Evolutionary conservation across 352 stramenopile species (phyloP).

Genomic region (Globisporangium abappressorium): DNA sequence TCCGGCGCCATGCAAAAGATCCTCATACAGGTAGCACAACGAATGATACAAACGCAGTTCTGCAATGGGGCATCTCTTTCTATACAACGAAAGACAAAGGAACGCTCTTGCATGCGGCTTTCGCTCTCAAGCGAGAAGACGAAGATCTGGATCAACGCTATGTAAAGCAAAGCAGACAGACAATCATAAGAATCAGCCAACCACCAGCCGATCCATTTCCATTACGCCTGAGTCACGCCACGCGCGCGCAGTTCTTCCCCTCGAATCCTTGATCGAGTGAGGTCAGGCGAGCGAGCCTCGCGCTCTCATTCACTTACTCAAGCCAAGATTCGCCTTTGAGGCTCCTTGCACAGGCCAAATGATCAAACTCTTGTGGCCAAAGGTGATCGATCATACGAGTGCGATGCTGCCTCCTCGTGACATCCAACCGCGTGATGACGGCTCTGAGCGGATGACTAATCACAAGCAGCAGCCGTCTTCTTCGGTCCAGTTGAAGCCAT

Average conservation of each 20-base stretch:
- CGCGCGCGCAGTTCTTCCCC: not conserved
- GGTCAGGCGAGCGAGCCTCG: not conserved
- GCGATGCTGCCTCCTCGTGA: not conserved
- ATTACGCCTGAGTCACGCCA: not conserved
- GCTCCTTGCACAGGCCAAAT: no score
- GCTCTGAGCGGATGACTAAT: not conserved
- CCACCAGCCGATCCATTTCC: not conserved
- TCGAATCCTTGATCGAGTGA: not conserved
- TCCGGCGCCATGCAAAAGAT: not conserved
- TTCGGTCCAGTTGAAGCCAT: constrained; percentile 20
- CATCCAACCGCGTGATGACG: constrained; percentile 3
- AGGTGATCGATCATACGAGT: not conserved
- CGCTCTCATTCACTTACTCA: not conserved
- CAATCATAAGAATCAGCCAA: not conserved
- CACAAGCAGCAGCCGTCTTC: not conserved
- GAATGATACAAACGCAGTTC: not conserved
- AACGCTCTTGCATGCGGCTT: no score
- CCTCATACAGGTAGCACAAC: not conserved
- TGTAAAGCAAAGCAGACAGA: not conserved
- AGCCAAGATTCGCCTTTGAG: not conserved
- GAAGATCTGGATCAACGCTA: no score
- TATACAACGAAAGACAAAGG: not conserved
- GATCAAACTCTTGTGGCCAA: not conserved
- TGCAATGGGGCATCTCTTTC: not conserved
- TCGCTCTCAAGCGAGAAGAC: no score